Percentiles rank a stretch among this genome's conserved stretches.
These are phyloP conservation scores for Pecoramyces ruminantium DNA, from an alignment of 192 early-diverging fungal species.

Conservation along the genomic window DNA sequence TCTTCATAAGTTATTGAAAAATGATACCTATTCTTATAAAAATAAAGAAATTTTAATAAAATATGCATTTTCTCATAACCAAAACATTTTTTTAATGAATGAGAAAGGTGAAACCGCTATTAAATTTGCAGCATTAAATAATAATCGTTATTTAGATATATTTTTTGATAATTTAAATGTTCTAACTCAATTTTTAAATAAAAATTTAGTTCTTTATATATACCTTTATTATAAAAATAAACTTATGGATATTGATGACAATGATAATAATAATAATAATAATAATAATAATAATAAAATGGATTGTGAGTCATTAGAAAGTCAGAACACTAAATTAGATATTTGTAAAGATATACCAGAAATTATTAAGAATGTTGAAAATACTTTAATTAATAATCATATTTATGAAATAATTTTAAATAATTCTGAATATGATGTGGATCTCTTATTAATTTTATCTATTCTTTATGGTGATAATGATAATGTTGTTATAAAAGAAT, in stretches of 20 bases:
- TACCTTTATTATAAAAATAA: background rate
- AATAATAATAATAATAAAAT: too few relatives aligned
- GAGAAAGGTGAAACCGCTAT: background rate
- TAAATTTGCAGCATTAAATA: background rate
- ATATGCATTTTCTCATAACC: background rate
- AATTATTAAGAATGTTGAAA: background rate
- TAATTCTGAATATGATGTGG: background rate
- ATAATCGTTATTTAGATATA: background rate
- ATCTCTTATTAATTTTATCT: background rate
- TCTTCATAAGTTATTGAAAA: background rate
- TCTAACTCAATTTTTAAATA: background rate
- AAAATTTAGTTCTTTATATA: background rate
- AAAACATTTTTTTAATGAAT: background rate
- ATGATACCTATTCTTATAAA: background rate
- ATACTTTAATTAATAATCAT: background rate
- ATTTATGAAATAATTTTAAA: background rate
- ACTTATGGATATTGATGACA: background rate
- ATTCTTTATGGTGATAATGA: background rate
- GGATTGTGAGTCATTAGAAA: too few relatives aligned
- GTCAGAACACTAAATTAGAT: too few relatives aligned
- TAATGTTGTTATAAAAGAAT: background rate
- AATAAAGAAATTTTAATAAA: background rate
- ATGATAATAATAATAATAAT: background rate
- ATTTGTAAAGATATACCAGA: background rate
- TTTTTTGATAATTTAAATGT: background rate